Base-by-base conservation (phyloP, 371 early-diverging fungal species). In the Mortierella sp. region DNA sequence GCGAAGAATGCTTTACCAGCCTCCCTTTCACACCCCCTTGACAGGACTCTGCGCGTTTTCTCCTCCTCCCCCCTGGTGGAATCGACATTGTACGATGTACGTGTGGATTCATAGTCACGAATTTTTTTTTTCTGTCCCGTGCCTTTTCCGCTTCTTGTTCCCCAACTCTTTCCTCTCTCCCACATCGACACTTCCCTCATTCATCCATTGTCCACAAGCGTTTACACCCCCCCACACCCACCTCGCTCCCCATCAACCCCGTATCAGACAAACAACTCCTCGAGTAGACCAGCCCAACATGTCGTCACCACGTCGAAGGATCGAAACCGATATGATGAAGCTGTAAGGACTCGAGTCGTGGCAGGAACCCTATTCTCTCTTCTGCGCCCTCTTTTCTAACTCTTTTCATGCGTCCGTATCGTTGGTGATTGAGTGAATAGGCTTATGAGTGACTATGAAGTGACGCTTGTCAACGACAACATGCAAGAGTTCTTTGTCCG, bases 281-380 rank as follows among this genome's bases (percentile, higher is more conserved):
- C 52, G n/a, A 37, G 45, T 17, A 52, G 17, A 48, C 29, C 79
- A 51, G 13, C 8, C 13, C 39, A 54, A 49, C 46, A 96, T 95
- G 95, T 91, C 93, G 39, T 92, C 94, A 37, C 95, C 95, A 47
- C 86, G 95, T 78, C 87, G 95, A 83, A 86, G 97, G 82, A 95
- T 97, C 60, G 96, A 97, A 83, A 96, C 97, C n/a, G 97, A 97
- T 85, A 96, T 97, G 60, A 97, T 97, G 97, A 97, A 96, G 71
- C 86, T 96, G 95, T 96, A 89, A 82, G 91, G 12, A 5, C 28
- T 14, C 49, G 21, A 49, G 16, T 49, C 14, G 8, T 41, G 43
- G 13, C 14, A 7, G 34, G 29, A 21, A 0, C 37, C 41, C 46
- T 45, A 22, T 13, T 49, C 53, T 53, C 28, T 53, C 37, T 53